These are phyloP conservation scores for Pseudogymnoascus sp. DNA, from an alignment of 2,329 filamentous ascomycete species.

Conservation along the genomic window DNA sequence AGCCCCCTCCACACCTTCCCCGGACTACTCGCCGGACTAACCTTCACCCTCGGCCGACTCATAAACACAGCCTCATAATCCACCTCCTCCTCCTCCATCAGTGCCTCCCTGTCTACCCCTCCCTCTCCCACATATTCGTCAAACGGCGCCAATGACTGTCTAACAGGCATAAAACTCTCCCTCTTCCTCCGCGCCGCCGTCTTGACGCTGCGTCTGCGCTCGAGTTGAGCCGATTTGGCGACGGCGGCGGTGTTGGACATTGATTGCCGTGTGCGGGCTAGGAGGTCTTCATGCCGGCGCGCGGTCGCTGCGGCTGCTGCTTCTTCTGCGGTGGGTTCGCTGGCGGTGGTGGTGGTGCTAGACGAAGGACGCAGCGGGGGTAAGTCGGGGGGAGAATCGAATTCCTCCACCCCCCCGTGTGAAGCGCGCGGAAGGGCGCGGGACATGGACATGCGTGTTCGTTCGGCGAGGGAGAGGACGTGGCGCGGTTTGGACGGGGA, in stretches of 20 bases:
- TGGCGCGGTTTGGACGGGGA: conserved; percentile 52
- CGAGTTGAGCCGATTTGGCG: conserved; percentile 52
- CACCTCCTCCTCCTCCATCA: conserved; percentile 57
- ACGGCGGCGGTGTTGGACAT: conserved; percentile 58
- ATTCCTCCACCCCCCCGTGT: background rate
- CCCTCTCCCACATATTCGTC: background rate
- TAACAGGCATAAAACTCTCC: conserved; percentile 28
- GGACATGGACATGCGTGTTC: conserved; percentile 75
- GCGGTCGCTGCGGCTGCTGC: background rate
- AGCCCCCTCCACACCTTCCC: conserved; percentile 15
- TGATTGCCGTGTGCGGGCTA: conserved; percentile 43
- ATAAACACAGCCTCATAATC: conserved; percentile 81
- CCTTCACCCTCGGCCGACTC: conserved; percentile 71
- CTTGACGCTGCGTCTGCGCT: conserved; percentile 42
- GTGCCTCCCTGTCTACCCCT: conserved; percentile 43
- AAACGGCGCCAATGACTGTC: conserved; percentile 17
- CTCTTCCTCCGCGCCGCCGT: conserved; percentile 37
- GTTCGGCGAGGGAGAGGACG: conserved; percentile 62
- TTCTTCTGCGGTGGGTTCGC: conserved; percentile 19
- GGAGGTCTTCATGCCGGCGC: background rate
- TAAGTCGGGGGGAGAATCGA: background rate
- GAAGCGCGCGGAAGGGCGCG: conserved; percentile 35
- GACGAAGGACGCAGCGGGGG: conserved; percentile 13
- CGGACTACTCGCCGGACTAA: conserved; percentile 50
- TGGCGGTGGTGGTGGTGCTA: conserved; percentile 15